Evolutionary conservation across 2,329 filamentous ascomycete species (phyloP).

Genomic region (Pseudocercospora macadamiae): DNA sequence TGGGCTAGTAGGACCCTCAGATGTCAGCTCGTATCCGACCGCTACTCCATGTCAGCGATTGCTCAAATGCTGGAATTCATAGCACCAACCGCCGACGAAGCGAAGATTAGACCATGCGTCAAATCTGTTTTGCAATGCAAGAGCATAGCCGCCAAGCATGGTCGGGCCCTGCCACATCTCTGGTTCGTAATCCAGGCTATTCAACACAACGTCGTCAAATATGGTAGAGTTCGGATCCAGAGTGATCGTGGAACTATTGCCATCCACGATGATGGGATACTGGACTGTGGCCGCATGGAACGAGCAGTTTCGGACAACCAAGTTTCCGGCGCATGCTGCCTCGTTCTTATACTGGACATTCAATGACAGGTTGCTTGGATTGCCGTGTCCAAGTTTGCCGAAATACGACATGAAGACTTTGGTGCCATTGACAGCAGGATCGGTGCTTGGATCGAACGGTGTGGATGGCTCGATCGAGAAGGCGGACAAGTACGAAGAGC

Average conservation of each 20-base stretch:
- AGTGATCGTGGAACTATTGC: conserved; percentile 15
- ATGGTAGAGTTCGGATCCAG: conserved; percentile 8
- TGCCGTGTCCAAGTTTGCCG: neutral
- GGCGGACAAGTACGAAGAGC: neutral
- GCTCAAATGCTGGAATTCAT: neutral
- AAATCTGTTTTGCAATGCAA: conserved; percentile 5
- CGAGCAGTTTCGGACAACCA: conserved; percentile 15
- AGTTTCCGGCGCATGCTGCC: conserved; percentile 3
- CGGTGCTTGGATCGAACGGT: neutral
- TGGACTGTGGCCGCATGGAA: conserved; percentile 12
- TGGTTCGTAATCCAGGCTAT: neutral
- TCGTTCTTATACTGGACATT: conserved; percentile 12
- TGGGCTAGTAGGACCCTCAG: neutral
- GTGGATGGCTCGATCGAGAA: neutral
- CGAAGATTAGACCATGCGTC: conserved; percentile 3
- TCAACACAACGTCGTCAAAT: conserved; percentile 7
- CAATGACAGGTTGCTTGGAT: neutral
- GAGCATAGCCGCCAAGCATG: conserved; percentile 8
- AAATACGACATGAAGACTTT: neutral
- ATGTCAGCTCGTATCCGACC: conserved; percentile 7
- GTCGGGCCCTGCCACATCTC: neutral
- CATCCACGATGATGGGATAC: conserved; percentile 16
- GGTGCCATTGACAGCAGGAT: neutral
- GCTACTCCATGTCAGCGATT: neutral
- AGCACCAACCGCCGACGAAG: neutral